Base-by-base conservation (phyloP, 371 early-diverging fungal genomes). In the Mucor velutinosus region DNA sequence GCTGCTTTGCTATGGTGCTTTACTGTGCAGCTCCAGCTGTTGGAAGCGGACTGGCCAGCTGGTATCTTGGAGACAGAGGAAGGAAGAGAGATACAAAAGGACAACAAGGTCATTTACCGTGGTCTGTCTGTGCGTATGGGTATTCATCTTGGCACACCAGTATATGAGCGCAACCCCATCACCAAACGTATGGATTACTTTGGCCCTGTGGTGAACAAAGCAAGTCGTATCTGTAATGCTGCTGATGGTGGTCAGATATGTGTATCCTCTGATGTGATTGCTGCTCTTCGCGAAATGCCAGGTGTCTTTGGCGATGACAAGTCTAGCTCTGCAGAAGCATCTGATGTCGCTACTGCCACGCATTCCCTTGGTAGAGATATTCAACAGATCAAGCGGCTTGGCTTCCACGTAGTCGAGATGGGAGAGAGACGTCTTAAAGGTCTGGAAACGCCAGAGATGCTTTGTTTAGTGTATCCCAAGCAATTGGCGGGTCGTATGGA, bases 161-260 rank as follows among this genome's bases (percentile, higher is more conserved):
- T 96, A 5, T 94, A 93, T 60, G 97, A 98, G 68, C 89, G 90
- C 21, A 96, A 96, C 69, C 95, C 95, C 0, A 87, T 94, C 49
- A 96, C 96, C 17, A 86, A 90, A 27, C 90, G 97, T 45, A 96
- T 97, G 96, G 98, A 97, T 79, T 97, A 97, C 74, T 96, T 95
- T 85, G 98, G 98, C 0, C 95, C 95, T 3, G 92, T 95, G 82
- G 97, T 96, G 23, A 97, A 95, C 74, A 87, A 94, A 10, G 91
- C 96, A 14, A 90, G 95, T 35, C 88, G 97, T 56, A 91, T 97
- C 53, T 91, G 93, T 66, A 90, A 88, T 27, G 91, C 91, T 3
- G 95, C 97, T 0, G 95, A 96, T 67, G 98, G 96, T 32, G 98
- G 98, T 5, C 97, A 97, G 69, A 94, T 96, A 19, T 90, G 86